These are phyloP conservation scores for Geotrichum fermentans DNA, from an alignment of 1,139 yeast species.

Conservation along the genomic window DNA sequence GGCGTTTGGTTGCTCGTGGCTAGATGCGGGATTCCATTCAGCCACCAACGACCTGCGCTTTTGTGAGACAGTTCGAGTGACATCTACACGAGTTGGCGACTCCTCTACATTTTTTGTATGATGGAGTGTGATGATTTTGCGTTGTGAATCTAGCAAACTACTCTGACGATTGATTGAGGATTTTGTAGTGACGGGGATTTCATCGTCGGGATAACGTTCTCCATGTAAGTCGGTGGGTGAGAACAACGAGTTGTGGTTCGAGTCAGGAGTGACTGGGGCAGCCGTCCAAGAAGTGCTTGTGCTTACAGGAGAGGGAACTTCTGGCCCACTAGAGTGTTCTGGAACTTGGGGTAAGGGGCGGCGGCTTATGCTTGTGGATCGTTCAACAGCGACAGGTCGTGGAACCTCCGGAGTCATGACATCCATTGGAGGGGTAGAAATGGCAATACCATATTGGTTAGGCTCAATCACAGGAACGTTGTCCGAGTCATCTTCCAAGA, in stretches of 20 bases:
- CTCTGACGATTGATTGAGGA: constrained; percentile 20
- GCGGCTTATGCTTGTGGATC: constrained; percentile 5
- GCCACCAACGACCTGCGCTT: constrained; percentile 29
- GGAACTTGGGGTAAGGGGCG: constrained; percentile 19
- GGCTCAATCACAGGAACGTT: constrained; percentile 22
- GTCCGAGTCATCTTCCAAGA: constrained; percentile 30
- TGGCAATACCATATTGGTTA: constrained; percentile 31
- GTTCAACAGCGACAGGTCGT: not conserved
- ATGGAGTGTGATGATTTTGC: constrained; percentile 32
- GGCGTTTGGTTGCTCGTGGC: no score
- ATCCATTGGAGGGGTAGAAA: constrained; percentile 23
- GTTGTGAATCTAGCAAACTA: constrained; percentile 35
- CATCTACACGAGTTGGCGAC: constrained; percentile 24
- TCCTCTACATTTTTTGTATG: constrained; percentile 17
- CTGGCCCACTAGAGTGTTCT: constrained; percentile 1
- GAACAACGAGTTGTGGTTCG: not conserved
- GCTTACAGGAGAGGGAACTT: constrained; percentile 7
- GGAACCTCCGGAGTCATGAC: constrained; percentile 13
- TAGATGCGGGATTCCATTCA: no score
- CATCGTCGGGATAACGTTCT: no score
- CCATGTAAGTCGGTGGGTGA: no score
- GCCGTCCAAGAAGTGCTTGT: constrained; percentile 14
- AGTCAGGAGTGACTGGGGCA: constrained; percentile 2
- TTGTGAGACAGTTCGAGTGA: constrained; percentile 34
- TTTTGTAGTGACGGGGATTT: not conserved